These are phyloP conservation scores for Trichaptum fuscoviolaceum DNA, from an alignment of 768 basidiomycete genomes.

Conservation along the genomic window DNA sequence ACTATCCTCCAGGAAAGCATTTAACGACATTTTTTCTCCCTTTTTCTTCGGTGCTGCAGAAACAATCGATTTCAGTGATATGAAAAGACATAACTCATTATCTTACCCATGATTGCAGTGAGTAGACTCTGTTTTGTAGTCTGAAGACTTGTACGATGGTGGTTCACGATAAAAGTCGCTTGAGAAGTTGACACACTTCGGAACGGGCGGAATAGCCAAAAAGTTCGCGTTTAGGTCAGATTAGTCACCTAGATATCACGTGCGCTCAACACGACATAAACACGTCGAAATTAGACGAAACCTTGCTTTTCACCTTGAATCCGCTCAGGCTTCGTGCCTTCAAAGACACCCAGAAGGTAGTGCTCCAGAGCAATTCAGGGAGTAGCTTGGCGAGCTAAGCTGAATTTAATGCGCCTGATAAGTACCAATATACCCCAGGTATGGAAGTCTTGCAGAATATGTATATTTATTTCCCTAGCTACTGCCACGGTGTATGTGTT, in stretches of 20 bases:
- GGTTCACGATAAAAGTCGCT: conserved; percentile 1
- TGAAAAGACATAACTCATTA: neutral
- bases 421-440: too few species aligned
- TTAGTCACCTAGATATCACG: neutral
- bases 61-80: conserved; percentile 1
- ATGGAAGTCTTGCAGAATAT: too few species aligned
- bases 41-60: conserved; percentile 75
- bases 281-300: neutral
- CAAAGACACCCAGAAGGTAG: too few species aligned
- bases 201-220: neutral
- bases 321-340: too few species aligned
- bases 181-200: conserved; percentile 1
- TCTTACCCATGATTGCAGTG: conserved; percentile 23
- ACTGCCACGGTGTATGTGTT: too few species aligned
- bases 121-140: neutral
- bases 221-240: neutral
- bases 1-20: conserved; percentile 86
- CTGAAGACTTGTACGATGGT: neutral
- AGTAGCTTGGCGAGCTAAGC: too few species aligned
- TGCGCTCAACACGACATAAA: neutral
- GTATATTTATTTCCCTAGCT: too few species aligned
- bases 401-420: too few species aligned
- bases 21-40: conserved; percentile 88
- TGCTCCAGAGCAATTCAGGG: too few species aligned
- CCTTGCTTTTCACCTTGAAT: too few species aligned